Evolutionary conservation across 2,329 filamentous ascomycete species (phyloP).

Genomic region (Talaromyces piceae): DNA sequence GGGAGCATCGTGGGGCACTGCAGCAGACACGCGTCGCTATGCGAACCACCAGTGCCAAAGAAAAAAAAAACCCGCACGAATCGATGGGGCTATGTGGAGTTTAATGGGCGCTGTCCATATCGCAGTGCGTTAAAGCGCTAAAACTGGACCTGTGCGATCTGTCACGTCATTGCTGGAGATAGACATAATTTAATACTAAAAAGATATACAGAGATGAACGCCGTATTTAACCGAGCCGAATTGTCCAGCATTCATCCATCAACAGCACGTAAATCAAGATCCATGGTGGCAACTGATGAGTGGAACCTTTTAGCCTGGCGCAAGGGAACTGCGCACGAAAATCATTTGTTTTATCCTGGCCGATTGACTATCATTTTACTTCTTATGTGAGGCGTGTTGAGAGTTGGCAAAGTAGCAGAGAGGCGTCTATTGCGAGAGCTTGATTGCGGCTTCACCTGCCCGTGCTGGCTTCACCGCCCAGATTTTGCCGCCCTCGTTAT

Average conservation of each 20-base stretch:
- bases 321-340: not conserved
- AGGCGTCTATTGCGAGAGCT: not conserved
- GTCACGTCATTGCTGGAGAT: not conserved
- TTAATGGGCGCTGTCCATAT: not conserved
- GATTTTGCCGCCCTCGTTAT: slow-evolving; percentile 8
- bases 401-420: not conserved
- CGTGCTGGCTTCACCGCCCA: slow-evolving; percentile 10
- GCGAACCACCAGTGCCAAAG: not conserved
- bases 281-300: not conserved
- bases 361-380: not conserved
- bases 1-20: slow-evolving; percentile 5
- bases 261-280: no score
- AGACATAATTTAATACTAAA: no score
- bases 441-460: slow-evolving; percentile 7
- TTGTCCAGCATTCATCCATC: no score
- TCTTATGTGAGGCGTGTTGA: not conserved
- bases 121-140: not conserved
- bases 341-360: no score
- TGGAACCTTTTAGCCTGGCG: not conserved
- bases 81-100: not conserved
- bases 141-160: not conserved
- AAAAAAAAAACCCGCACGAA: not conserved
- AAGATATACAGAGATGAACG: no score
- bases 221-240: slow-evolving; percentile 1
- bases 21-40: not conserved